These are phyloP conservation scores for Russula foetens DNA, from an alignment of 768 basidiomycete genomes.

Conservation along the genomic window DNA sequence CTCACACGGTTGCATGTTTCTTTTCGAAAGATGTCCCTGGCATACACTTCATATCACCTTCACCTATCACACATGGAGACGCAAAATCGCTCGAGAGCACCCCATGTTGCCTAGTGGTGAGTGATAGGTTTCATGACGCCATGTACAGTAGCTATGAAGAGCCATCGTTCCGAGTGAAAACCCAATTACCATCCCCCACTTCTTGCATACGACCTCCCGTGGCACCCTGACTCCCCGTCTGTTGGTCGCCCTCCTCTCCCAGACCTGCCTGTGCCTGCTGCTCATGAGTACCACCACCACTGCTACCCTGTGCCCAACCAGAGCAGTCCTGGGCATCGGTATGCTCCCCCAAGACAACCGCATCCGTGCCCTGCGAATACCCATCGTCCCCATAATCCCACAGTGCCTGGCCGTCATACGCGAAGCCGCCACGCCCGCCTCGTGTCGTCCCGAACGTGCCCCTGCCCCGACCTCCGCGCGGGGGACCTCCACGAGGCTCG, in stretches of 20 bases:
- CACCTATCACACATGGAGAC: neutral
- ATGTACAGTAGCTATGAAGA: conserved; percentile 11
- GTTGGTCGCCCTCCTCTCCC: neutral
- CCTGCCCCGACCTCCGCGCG: conserved; percentile 30
- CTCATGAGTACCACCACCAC: neutral
- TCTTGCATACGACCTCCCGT: conserved; percentile 46
- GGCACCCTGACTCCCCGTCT: conserved; percentile 5
- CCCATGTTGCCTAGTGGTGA: neutral
- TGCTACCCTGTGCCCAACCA: conserved; percentile 14
- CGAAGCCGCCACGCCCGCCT: conserved; percentile 25
- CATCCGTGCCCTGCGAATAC: conserved; percentile 39
- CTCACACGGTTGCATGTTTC: too few species aligned
- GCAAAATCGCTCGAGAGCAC: neutral
- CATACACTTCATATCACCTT: neutral
- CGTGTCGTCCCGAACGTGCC: conserved; percentile 32
- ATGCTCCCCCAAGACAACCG: conserved; percentile 50
- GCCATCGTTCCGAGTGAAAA: conserved; percentile 43
- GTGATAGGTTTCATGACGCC: conserved; percentile 15
- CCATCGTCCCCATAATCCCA: conserved; percentile 31
- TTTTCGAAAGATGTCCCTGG: neutral
- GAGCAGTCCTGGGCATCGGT: conserved; percentile 20
- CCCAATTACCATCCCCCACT: conserved; percentile 66
- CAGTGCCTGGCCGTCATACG: conserved; percentile 28
- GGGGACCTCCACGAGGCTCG: neutral
- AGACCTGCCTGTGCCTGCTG: neutral